Percentiles rank a stretch among this genome's conserved stretches.
Evolutionary conservation across 2,329 filamentous ascomycete species (phyloP).

Genomic region (Trichoderma polysporum): DNA sequence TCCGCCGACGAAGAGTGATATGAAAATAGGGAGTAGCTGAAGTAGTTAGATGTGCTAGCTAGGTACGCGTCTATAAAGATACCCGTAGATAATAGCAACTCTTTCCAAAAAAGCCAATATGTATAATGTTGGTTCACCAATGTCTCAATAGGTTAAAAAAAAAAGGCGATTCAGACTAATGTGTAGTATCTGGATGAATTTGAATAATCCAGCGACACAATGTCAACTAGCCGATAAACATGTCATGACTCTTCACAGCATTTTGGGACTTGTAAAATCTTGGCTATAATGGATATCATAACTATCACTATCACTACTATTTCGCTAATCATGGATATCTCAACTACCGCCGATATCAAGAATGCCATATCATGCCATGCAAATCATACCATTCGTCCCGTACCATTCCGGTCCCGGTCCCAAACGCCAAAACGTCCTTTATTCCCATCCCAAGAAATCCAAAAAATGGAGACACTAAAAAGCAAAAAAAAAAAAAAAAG

Average conservation of each 20-base stretch:
- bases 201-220: too few species aligned
- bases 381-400: background rate
- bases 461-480: background rate
- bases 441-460: background rate
- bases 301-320: background rate
- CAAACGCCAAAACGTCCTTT: constrained; percentile 7
- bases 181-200: too few species aligned
- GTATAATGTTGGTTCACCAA: too few species aligned
- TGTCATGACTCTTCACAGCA: background rate
- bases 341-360: background rate
- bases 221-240: background rate
- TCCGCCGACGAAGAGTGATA: constrained; percentile 7
- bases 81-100: background rate
- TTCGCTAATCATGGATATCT: background rate
- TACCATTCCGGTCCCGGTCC: background rate
- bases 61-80: background rate
- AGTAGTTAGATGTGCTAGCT: background rate
- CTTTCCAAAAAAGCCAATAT: too few species aligned
- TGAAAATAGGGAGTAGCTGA: background rate
- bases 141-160: too few species aligned
- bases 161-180: too few species aligned
- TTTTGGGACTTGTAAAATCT: background rate
- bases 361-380: background rate
- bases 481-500: background rate
- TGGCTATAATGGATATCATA: background rate